Conservation (phyloP, 2,329 filamentous ascomycete genomes). For the Dendryphion nanum region DNA sequence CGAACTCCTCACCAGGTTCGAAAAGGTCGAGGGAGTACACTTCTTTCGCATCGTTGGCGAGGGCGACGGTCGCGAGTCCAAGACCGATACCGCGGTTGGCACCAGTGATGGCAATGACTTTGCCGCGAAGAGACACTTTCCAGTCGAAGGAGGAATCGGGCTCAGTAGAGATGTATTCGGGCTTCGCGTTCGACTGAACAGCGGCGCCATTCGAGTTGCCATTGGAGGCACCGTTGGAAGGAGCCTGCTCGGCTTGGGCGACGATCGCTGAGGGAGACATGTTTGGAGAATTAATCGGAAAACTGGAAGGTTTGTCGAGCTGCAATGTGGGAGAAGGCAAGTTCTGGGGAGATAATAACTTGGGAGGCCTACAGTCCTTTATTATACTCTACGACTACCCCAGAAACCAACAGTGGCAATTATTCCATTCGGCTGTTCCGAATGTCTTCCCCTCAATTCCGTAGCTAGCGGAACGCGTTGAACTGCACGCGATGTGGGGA, state of each 20-base stretch:
- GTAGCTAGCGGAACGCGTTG: no score
- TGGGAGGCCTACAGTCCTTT: no score
- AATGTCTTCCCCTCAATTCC: no score
- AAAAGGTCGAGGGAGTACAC: constrained; percentile 52
- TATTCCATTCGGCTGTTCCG: no score
- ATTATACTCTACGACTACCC: no score
- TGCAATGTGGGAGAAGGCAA: no score
- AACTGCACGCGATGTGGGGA: no score
- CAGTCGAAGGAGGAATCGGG: constrained; percentile 46
- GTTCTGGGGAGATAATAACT: no score
- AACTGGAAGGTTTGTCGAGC: no score
- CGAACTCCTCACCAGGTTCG: constrained; percentile 48
- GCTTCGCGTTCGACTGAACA: constrained; percentile 23
- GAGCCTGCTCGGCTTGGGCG: constrained; percentile 15
- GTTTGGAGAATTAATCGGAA: constrained; percentile 9
- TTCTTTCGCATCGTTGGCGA: constrained; percentile 46
- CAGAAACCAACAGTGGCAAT: no score
- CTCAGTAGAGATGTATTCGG: constrained; percentile 42
- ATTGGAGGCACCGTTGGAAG: constrained; percentile 14
- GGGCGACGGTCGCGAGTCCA: constrained; percentile 48
- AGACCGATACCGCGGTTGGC: constrained; percentile 42
- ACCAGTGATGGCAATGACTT: constrained; percentile 37
- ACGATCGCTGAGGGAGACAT: constrained; percentile 32
- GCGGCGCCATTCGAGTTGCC: constrained; percentile 13
- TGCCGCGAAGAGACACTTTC: constrained; percentile 46